Evolutionary conservation across 345 rosid genomes (phyloP).

Genomic region (Hibiscus trionum): DNA sequence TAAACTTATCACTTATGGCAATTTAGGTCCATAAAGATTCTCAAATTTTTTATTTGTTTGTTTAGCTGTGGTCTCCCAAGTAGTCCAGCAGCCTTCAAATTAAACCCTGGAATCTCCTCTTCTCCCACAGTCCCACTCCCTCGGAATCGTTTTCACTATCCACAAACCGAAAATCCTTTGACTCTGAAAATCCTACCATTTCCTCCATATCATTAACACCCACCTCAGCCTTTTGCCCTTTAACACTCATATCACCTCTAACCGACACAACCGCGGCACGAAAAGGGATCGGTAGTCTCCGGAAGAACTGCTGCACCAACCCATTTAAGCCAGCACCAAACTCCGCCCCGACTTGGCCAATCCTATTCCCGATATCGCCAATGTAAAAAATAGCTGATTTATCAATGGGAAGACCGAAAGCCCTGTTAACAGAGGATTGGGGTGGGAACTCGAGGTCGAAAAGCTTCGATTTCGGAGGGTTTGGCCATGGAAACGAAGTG

Average conservation of each 20-base stretch:
- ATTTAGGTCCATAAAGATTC: neutral
- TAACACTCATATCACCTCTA: constrained; percentile 18
- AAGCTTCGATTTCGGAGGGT: constrained; percentile 48
- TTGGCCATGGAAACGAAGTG: constrained; percentile 67
- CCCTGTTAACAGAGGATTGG: constrained; percentile 31
- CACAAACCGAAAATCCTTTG: constrained; percentile 34
- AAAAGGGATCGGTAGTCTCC: constrained; percentile 63
- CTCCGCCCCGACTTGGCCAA: constrained; percentile 86
- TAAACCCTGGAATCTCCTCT: constrained; percentile 46
- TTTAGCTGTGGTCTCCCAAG: constrained; percentile 67
- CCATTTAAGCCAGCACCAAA: constrained; percentile 73
- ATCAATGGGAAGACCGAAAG: constrained; percentile 35
- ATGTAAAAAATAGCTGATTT: constrained; percentile 56
- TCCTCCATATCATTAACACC: constrained; percentile 22
- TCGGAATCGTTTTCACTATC: constrained; percentile 28
- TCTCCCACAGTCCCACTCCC: constrained; percentile 32
- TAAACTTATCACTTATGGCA: neutral
- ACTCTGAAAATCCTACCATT: constrained; percentile 32
- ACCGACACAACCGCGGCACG: constrained; percentile 27
- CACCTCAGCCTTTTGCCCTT: constrained; percentile 22
- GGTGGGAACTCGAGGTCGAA: constrained; percentile 65
- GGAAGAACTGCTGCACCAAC: constrained; percentile 73
- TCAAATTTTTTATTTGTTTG: neutral
- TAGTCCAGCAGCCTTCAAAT: constrained; percentile 46
- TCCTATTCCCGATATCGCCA: constrained; percentile 59